Evolutionary conservation across 2,329 filamentous ascomycete genomes (phyloP), one percentile per base, ranked within the genome.

Genomic region (Fusarium denticulatum): DNA sequence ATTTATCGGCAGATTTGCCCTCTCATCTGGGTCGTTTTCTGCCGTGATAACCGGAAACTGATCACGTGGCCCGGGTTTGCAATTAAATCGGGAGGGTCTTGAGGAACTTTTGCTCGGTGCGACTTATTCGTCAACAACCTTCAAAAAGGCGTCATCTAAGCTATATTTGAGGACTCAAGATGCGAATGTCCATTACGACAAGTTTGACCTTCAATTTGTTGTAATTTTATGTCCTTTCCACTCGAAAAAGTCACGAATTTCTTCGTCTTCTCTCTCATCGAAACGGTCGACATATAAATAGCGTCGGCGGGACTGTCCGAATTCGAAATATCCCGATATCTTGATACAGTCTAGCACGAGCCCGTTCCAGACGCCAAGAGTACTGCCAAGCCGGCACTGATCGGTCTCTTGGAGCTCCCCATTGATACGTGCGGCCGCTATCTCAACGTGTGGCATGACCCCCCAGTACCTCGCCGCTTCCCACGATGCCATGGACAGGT

Each of bases 41-140:
- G 66, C 66, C 66, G 66, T 47, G 30, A 50, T 55, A 69, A 24
- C 66, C 66, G 66, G 49, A 45, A 45, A 40, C 24, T 7, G 28
- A 22, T 43, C 64, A 46, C 64, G 66, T 69, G 64, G 67, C 30
- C 7, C 39, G 26, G 16, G 24, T 22, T 22, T 36, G 34, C 42
- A 49, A 56, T 68, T 52, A 49, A 56, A 68, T 49, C 24, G 37
- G 30, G 64, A 43, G 7, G 37, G 36, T 50, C 22, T 26, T n/a
- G 14, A 26, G 66, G 66, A 69, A 69, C 66, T 69, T 69, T 69
- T 69, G 66, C 43, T 69, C 9, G 28, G 24, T 18, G 36, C 22
- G 26, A 56, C 28, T 36, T 32, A n/a, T 50, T 69, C 64, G 66
- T 68, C 56, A 69, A 37, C 36, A 39, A 56, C 57, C 43, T 26